Conservation (phyloP, 495 filamentous ascomycete species). For the Hypoxylon intermedium region DNA sequence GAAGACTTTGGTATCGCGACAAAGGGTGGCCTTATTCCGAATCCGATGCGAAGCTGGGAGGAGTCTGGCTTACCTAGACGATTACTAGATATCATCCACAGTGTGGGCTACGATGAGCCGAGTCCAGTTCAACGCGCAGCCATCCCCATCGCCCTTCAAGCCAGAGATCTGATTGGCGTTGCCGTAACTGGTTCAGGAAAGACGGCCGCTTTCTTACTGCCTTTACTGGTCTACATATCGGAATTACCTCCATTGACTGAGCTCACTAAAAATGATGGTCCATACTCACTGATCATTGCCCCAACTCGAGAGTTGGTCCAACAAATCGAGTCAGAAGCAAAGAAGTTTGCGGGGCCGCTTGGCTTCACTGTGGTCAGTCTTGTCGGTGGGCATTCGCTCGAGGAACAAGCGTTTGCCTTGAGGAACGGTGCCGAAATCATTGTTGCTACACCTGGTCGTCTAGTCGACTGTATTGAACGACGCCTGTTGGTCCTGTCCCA, state of each 20-base stretch:
- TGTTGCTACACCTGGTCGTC: conserved; percentile 95
- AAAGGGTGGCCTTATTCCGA: conserved; percentile 86
- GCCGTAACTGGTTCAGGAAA: conserved; percentile 99
- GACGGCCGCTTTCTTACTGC: conserved; percentile 93
- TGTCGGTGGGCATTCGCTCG: conserved; percentile 93
- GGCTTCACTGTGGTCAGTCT: conserved; percentile 97
- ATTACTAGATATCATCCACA: conserved; percentile 80
- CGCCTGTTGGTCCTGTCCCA: conserved; percentile 89
- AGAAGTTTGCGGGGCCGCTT: conserved; percentile 88
- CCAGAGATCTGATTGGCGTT: conserved; percentile 94
- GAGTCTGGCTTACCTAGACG: conserved; percentile 83
- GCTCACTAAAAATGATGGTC: conserved; percentile 90
- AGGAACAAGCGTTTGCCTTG: conserved; percentile 91
- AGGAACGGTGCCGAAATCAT: conserved; percentile 98
- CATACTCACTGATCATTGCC: conserved; percentile 94
- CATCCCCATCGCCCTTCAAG: conserved; percentile 94
- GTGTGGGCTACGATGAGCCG: conserved; percentile 92
- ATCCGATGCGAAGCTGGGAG: conserved; percentile 94
- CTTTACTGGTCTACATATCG: conserved; percentile 94
- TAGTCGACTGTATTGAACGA: conserved; percentile 96
- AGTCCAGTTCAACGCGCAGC: conserved; percentile 91
- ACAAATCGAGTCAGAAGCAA: conserved; percentile 95
- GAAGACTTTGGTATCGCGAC: conserved; percentile 98
- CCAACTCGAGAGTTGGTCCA: conserved; percentile 98
- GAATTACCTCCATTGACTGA: conserved; percentile 87